These are phyloP conservation scores for Pleodorina starrii DNA, from an alignment of 139 green algal genomes.

Conservation along the genomic window DNA sequence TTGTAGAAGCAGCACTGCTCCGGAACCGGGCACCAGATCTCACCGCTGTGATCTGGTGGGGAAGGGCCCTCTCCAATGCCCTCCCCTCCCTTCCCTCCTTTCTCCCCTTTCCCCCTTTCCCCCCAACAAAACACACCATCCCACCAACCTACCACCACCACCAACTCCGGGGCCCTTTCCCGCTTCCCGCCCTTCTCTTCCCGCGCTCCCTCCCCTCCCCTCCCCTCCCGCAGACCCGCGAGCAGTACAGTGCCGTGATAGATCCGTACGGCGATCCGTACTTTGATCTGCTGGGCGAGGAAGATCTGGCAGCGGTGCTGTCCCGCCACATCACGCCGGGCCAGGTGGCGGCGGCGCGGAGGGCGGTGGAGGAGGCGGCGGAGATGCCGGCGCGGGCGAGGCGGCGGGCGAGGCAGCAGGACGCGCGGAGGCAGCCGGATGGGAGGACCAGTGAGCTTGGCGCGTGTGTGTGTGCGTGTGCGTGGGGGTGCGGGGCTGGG, in stretches of 20 bases:
- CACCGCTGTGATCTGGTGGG: too few species aligned
- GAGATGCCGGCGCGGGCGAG: conserved; percentile 2
- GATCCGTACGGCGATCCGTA: conserved; percentile 31
- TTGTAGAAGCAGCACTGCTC: too few species aligned
- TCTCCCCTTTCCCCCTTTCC: too few species aligned
- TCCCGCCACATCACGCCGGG: neutral
- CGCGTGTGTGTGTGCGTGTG: too few species aligned
- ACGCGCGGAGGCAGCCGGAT: conserved; percentile 9
- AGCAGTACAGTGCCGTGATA: neutral
- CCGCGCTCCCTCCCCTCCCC: neutral
- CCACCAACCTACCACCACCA: too few species aligned
- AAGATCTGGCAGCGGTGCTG: conserved; percentile 9
- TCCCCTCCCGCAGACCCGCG: neutral
- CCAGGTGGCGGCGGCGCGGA: neutral
- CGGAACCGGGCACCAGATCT: too few species aligned
- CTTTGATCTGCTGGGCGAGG: neutral
- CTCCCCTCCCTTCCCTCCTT: too few species aligned
- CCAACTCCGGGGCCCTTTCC: neutral
- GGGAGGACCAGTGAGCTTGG: conserved; percentile 8
- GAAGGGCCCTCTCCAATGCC: too few species aligned
- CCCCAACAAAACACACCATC: too few species aligned
- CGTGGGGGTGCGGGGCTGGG: too few species aligned
- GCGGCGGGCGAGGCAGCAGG: conserved; percentile 26
- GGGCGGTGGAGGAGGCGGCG: neutral
- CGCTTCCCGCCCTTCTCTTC: neutral